Percentiles rank a stretch among this genome's conserved stretches.
Evolutionary conservation across 208 protist species (phyloP).

Genomic region (Leptomonas seymouri): DNA sequence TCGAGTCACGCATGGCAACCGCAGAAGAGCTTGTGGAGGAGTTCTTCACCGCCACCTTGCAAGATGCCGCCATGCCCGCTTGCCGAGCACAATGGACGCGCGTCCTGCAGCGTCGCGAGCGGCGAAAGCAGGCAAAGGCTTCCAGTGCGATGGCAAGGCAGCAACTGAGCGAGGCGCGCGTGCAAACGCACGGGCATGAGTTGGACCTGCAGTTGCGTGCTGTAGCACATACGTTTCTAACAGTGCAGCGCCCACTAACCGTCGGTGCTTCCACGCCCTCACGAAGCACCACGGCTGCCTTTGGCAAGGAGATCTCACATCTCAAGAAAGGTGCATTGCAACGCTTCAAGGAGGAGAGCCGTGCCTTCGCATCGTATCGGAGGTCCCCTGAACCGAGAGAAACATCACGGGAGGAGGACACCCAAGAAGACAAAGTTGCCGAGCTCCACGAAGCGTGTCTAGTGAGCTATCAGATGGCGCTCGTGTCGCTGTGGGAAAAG

Average conservation of each 20-base stretch:
- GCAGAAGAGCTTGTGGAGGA: slow-evolving; percentile 5
- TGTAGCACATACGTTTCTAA: slow-evolving; percentile 37
- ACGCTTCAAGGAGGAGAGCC: slow-evolving; percentile 18
- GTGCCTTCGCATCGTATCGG: background rate
- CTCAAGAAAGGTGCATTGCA: slow-evolving; percentile 17
- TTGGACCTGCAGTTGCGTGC: slow-evolving; percentile 61
- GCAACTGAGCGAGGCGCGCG: background rate
- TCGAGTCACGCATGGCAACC: background rate
- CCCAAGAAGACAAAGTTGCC: background rate
- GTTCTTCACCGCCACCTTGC: slow-evolving; percentile 19
- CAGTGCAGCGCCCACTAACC: background rate
- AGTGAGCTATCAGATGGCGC: slow-evolving; percentile 1
- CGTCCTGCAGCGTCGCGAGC: background rate
- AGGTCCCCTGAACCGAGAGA: background rate
- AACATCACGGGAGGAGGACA: background rate
- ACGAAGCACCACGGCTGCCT: background rate
- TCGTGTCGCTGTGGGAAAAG: slow-evolving; percentile 2
- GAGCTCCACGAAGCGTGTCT: slow-evolving; percentile 15
- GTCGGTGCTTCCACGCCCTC: background rate
- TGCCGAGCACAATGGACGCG: slow-evolving; percentile 3
- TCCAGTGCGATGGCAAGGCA: background rate
- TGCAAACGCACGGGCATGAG: slow-evolving; percentile 13
- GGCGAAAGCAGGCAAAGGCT: background rate
- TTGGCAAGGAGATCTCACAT: slow-evolving; percentile 3
- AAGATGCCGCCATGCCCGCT: slow-evolving; percentile 2